Evolutionary conservation across 2,329 filamentous ascomycete genomes (phyloP).

Genomic region (Fusarium proliferatum): DNA sequence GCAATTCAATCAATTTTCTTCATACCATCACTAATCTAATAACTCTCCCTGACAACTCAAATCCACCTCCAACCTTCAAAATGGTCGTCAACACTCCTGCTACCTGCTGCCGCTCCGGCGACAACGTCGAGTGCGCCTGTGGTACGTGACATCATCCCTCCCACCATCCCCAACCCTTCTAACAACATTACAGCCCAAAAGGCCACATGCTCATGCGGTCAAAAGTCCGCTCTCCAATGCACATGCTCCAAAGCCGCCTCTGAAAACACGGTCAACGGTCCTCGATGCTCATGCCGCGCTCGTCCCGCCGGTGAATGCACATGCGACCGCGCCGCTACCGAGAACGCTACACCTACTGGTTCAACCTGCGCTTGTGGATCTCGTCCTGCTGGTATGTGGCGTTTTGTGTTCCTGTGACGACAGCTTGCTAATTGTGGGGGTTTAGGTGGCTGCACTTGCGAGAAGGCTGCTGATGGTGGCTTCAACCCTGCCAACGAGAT

Average conservation of each 20-base stretch:
- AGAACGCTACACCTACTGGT: conserved; percentile 73
- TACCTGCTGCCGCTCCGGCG: conserved; percentile 68
- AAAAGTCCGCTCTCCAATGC: conserved; percentile 88
- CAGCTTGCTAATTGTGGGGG: conserved; percentile 15
- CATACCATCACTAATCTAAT: too few species aligned
- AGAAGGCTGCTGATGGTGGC: conserved; percentile 73
- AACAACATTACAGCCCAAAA: conserved; percentile 61
- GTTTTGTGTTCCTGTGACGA: neutral
- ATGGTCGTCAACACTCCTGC: conserved; percentile 52
- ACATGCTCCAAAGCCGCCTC: conserved; percentile 79
- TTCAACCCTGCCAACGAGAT: conserved; percentile 76
- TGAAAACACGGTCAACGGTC: conserved; percentile 80
- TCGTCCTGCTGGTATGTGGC: conserved; percentile 71
- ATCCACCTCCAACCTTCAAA: conserved; percentile 28
- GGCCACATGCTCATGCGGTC: conserved; percentile 87
- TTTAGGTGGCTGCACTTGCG: conserved; percentile 81
- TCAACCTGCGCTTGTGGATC: conserved; percentile 81
- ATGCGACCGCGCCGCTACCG: conserved; percentile 76
- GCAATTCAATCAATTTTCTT: neutral
- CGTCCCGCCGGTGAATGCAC: conserved; percentile 84
- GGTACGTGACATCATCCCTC: conserved; percentile 56
- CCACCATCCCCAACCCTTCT: neutral
- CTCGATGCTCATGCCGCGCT: conserved; percentile 85
- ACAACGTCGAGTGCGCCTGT: conserved; percentile 64
- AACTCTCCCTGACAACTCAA: too few species aligned